These are phyloP conservation scores for Hydnomerulius pinastri DNA, from an alignment of 768 basidiomycete genomes.

Conservation along the genomic window DNA sequence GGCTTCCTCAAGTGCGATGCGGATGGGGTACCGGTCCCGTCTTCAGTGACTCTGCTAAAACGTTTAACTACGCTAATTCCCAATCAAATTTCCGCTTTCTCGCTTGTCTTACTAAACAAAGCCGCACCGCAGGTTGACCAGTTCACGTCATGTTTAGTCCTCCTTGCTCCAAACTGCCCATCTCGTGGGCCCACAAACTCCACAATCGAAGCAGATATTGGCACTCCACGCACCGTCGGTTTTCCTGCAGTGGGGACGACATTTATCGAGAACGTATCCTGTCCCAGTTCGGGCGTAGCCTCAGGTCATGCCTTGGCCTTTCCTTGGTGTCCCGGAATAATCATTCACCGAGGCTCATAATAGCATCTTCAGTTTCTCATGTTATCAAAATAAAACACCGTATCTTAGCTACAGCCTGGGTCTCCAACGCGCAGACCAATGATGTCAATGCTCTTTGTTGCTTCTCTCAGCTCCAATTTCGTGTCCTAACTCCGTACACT, in stretches of 20 bases:
- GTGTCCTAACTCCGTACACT: conserved; percentile 9
- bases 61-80: conserved; percentile 34
- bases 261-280: no score
- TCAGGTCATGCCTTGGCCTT: conserved; percentile 8
- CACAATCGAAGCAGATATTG: no score
- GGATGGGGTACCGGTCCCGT: conserved; percentile 15
- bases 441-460: not conserved
- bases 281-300: conserved; percentile 1
- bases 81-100: conserved; percentile 22
- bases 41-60: conserved; percentile 26
- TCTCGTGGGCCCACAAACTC: no score
- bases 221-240: no score
- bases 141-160: conserved; percentile 24
- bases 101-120: conserved; percentile 18
- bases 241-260: no score
- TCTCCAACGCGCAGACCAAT: conserved; percentile 6
- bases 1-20: not conserved
- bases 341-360: conserved; percentile 15
- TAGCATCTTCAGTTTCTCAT: conserved; percentile 24
- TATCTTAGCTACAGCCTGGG: conserved; percentile 25
- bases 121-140: not conserved
- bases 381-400: conserved; percentile 13
- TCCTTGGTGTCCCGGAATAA: conserved; percentile 3
- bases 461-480: not conserved
- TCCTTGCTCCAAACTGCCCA: no score